Conservation (phyloP, 2,329 filamentous ascomycete genomes). For the Colletotrichum chlorophyti region DNA sequence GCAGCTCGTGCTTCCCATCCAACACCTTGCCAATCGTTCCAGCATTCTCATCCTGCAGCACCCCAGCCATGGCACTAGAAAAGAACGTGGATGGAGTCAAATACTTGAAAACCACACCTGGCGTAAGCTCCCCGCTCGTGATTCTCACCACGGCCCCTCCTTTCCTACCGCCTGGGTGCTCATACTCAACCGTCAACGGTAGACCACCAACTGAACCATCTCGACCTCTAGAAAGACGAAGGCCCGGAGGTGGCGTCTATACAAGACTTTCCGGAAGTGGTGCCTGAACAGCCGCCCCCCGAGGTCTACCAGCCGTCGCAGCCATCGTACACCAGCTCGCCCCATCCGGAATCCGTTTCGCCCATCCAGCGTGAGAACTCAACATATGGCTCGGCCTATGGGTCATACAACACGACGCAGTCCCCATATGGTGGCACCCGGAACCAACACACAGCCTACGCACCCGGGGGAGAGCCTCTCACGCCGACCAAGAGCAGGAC, state of each 20-base stretch:
- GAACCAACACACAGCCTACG: slow-evolving; percentile 3
- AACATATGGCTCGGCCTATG: slow-evolving; percentile 10
- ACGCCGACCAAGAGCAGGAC: slow-evolving; percentile 4
- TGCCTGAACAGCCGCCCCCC: slow-evolving; percentile 16
- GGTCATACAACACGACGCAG: too few relatives aligned
- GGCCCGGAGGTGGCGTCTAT: slow-evolving; percentile 25
- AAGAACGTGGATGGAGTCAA: slow-evolving; percentile 9
- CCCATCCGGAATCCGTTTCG: slow-evolving; percentile 14
- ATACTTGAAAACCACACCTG: slow-evolving; percentile 20
- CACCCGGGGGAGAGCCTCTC: neutral
- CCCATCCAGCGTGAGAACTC: slow-evolving; percentile 16
- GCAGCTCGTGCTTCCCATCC: neutral
- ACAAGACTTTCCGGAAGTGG: slow-evolving; percentile 22
- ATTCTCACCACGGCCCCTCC: neutral
- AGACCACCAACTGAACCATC: slow-evolving; percentile 1
- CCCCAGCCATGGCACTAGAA: too few relatives aligned
- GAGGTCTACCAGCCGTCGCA: slow-evolving; percentile 21
- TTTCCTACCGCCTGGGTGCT: neutral
- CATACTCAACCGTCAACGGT: neutral
- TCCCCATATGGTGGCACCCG: slow-evolving; percentile 14
- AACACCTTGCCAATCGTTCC: slow-evolving; percentile 3
- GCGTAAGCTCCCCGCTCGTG: slow-evolving; percentile 4
- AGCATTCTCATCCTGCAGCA: neutral
- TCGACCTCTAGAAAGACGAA: slow-evolving; percentile 22
- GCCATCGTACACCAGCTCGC: slow-evolving; percentile 5